Conservation (phyloP, 83 land plant genomes). For the Thuja plicata region DNA sequence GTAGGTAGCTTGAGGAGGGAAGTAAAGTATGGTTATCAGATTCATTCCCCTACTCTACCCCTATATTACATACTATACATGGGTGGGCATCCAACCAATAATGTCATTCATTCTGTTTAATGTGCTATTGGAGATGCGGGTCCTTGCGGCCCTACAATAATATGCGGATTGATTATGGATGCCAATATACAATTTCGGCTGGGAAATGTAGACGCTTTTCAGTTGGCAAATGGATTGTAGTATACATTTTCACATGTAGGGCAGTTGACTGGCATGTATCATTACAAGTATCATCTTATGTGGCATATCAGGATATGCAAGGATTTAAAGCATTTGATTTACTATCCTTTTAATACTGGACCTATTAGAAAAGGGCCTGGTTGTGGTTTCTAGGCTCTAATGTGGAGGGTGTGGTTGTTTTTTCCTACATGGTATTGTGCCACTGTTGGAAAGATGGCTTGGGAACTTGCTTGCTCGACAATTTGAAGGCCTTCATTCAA, state of each 20-base stretch:
- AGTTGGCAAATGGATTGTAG: slow-evolving; percentile 97
- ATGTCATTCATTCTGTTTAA: no score
- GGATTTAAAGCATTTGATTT: slow-evolving; percentile 95
- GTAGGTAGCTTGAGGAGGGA: no score
- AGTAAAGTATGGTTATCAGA: no score
- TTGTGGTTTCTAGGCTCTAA: slow-evolving; percentile 99
- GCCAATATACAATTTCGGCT: slow-evolving; percentile 96
- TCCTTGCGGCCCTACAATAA: no score
- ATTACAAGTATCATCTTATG: slow-evolving; percentile 97
- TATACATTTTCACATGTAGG: slow-evolving; percentile 99
- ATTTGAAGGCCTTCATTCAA: slow-evolving; percentile 98
- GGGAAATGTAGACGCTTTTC: slow-evolving; percentile 99
- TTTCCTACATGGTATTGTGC: slow-evolving; percentile 98
- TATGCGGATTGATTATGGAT: no score
- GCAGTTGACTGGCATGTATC: slow-evolving; percentile 98
- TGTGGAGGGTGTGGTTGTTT: slow-evolving; percentile 99
- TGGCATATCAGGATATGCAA: slow-evolving; percentile 99
- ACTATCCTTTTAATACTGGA: slow-evolving; percentile 97
- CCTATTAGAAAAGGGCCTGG: slow-evolving; percentile 99
- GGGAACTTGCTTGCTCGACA: slow-evolving; percentile 96
- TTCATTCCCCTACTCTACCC: no score
- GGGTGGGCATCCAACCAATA: no score
- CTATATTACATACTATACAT: no score
- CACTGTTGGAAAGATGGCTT: slow-evolving; percentile 94
- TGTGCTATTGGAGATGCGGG: no score